Evolutionary conservation across 164 flowering plant genomes (phyloP).

Genomic region (Chloranthus sessilifolius): DNA sequence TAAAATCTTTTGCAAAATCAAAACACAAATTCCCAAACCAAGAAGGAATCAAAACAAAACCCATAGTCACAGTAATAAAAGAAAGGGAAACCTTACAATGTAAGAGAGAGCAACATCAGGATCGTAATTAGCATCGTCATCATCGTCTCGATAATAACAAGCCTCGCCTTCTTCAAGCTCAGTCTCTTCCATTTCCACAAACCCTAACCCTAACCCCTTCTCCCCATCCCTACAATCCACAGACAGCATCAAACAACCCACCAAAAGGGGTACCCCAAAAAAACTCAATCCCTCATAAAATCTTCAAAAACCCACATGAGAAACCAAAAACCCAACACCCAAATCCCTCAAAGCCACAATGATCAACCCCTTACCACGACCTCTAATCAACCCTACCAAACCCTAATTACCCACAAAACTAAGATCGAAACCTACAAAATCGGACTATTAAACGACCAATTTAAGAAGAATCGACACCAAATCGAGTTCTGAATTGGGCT

Average conservation of each 20-base stretch:
- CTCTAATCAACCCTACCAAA: too few species aligned
- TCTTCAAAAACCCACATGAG: conserved; percentile 20
- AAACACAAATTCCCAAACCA: not conserved
- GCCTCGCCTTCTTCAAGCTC: conserved; percentile 99
- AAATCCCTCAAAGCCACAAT: too few species aligned
- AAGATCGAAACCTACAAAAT: too few species aligned
- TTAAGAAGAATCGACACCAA: too few species aligned
- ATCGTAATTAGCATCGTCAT: conserved; percentile 36
- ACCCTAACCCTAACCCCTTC: conserved; percentile 58
- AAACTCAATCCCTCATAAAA: not conserved
- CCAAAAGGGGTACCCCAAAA: not conserved
- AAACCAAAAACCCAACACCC: too few species aligned
- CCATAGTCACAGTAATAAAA: conserved; percentile 5
- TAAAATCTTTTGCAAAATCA: too few species aligned
- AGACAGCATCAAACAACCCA: conserved; percentile 49
- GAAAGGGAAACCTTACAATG: conserved; percentile 49
- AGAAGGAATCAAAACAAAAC: conserved; percentile 3
- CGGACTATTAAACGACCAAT: too few species aligned
- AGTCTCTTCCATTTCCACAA: conserved; percentile 63
- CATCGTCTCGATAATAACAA: conserved; percentile 47
- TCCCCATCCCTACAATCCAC: conserved; percentile 62
- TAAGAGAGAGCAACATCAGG: conserved; percentile 61
- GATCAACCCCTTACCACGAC: too few species aligned
- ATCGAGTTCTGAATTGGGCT: too few species aligned
- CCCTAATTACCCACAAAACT: too few species aligned